phyloP scores from a whole-genome alignment of 2,329 filamentous ascomycete species.

The Dactylellina parvicollis region DNA sequence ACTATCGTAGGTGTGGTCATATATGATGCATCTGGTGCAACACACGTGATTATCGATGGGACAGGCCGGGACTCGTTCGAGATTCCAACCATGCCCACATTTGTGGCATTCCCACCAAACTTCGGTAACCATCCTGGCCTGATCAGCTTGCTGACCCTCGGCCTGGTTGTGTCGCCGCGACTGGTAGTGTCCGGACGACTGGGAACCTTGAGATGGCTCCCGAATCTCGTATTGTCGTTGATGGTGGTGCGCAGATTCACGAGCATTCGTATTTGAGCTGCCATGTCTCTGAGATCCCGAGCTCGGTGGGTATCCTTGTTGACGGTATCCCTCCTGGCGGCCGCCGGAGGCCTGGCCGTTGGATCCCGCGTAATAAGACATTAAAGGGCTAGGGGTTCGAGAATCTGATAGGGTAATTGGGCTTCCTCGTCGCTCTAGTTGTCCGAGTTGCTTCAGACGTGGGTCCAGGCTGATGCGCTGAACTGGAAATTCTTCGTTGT shows the following conservation, averaged over 20 bases:
- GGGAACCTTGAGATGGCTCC: background rate
- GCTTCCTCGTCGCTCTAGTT: conserved; percentile 3
- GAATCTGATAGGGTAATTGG: conserved; percentile 25
- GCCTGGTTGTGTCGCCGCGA: background rate
- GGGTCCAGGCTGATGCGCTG: background rate
- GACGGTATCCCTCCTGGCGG: background rate
- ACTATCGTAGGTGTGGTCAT: background rate
- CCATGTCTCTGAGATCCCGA: background rate
- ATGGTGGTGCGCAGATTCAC: background rate
- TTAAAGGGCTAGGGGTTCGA: conserved; percentile 24
- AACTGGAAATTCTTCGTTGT: background rate
- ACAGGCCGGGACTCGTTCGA: background rate
- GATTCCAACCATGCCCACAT: background rate
- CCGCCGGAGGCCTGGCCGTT: conserved; percentile 9
- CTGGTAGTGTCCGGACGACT: conserved; percentile 1
- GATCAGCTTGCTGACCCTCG: background rate
- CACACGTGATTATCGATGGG: background rate
- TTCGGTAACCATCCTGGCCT: background rate
- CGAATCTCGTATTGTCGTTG: background rate
- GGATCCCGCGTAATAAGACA: conserved; percentile 21
- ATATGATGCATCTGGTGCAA: background rate
- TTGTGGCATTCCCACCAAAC: conserved; percentile 8
- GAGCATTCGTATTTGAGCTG: background rate
- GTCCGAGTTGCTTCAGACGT: conserved; percentile 9
- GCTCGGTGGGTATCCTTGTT: background rate